Conservation (phyloP, 495 filamentous ascomycete species). For the Neurospora sp. region DNA sequence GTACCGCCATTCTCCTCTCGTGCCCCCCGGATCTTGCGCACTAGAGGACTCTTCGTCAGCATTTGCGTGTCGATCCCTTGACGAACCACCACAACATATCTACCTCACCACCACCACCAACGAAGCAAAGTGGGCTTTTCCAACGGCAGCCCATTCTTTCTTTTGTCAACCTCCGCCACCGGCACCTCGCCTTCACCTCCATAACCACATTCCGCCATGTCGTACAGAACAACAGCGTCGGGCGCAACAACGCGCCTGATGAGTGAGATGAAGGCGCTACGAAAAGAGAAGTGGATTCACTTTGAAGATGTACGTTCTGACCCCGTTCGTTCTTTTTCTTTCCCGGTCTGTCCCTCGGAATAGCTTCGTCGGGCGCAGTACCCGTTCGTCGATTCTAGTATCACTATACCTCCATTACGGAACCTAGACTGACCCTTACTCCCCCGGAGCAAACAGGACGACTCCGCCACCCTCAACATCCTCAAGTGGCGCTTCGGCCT, state of each 20-base stretch:
- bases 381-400: background rate
- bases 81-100: background rate
- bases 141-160: background rate
- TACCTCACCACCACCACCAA: background rate
- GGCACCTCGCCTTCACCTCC: background rate
- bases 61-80: background rate
- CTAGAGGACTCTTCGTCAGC: background rate
- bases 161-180: background rate
- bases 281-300: slow-evolving; percentile 87
- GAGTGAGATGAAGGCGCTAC: slow-evolving; percentile 75
- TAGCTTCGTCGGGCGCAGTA: background rate
- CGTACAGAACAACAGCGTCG: slow-evolving; percentile 9
- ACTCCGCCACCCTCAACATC: slow-evolving; percentile 52
- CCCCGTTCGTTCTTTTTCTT: background rate
- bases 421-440: slow-evolving; percentile 2
- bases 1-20: background rate
- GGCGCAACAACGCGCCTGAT: slow-evolving; percentile 74
- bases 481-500: slow-evolving; percentile 81
- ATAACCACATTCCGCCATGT: slow-evolving; percentile 7
- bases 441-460: slow-evolving; percentile 37
- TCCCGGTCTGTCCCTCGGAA: background rate
- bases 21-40: background rate
- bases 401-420: slow-evolving; percentile 1
- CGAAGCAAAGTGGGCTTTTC: background rate
- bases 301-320: slow-evolving; percentile 42